These are phyloP conservation scores for Elymus sibiricus DNA, from an alignment of 176 grass and related monocot genomes.

Conservation along the genomic window DNA sequence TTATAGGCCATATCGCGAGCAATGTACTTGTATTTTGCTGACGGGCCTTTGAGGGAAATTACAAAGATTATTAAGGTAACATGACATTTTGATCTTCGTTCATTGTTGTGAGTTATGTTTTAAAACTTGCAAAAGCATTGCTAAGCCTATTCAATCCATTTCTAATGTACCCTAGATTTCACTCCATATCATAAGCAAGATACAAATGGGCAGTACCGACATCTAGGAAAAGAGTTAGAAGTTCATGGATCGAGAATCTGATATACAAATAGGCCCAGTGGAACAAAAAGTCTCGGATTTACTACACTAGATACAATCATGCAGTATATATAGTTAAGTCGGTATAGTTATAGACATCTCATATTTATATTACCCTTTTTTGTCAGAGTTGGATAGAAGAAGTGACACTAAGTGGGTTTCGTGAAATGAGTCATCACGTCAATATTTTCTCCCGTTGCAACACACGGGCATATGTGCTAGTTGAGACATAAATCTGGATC, in stretches of 20 bases:
- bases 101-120: neutral
- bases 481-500: no score
- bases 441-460: no score
- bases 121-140: no score
- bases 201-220: slow-evolving; percentile 85
- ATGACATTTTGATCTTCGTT: neutral
- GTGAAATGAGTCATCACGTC: no score
- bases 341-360: no score
- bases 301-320: neutral
- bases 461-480: no score
- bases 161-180: slow-evolving; percentile 54
- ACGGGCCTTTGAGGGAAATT: slow-evolving; percentile 83
- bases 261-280: neutral
- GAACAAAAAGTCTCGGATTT: neutral
- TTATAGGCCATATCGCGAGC: slow-evolving; percentile 79
- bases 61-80: slow-evolving; percentile 66
- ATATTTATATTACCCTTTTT: no score
- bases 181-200: slow-evolving; percentile 93
- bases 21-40: slow-evolving; percentile 84
- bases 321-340: slow-evolving; percentile 9
- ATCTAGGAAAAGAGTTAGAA: slow-evolving; percentile 91
- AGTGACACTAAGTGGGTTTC: no score
- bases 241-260: slow-evolving; percentile 66
- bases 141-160: neutral
- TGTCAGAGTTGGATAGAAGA: no score